These are phyloP conservation scores for Lagerstroemia speciosa DNA, from an alignment of 345 rosid species.

Conservation along the genomic window DNA sequence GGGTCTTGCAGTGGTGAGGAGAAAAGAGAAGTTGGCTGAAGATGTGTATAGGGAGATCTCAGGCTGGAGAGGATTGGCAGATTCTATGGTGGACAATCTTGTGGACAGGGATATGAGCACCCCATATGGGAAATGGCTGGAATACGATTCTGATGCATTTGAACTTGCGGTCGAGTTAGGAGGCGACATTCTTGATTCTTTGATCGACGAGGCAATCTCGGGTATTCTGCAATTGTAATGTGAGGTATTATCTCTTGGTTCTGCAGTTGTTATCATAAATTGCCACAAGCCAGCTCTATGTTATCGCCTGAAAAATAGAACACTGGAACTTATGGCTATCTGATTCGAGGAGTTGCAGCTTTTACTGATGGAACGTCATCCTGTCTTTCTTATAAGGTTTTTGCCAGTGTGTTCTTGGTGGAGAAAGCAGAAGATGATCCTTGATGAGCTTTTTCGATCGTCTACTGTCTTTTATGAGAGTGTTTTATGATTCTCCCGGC, in stretches of 20 bases:
- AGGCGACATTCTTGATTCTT: constrained; percentile 36
- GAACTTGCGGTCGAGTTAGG: constrained; percentile 52
- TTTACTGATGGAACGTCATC: not conserved
- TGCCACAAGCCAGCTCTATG: no score
- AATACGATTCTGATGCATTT: constrained; percentile 60
- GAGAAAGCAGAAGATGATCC: not conserved
- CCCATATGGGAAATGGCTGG: constrained; percentile 72
- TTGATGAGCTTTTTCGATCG: no score
- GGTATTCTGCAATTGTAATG: constrained; percentile 25
- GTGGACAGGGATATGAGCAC: constrained; percentile 88
- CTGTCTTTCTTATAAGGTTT: not conserved
- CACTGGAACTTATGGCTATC: not conserved
- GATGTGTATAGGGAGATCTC: constrained; percentile 65
- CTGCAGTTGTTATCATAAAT: not conserved
- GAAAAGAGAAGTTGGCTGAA: constrained; percentile 52
- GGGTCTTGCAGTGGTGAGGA: constrained; percentile 42
- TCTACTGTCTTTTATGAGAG: no score
- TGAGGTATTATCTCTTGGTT: not conserved
- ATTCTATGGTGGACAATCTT: constrained; percentile 84
- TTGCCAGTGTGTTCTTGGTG: not conserved
- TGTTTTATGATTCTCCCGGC: no score
- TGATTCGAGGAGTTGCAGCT: not conserved
- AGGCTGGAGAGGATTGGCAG: constrained; percentile 56
- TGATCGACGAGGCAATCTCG: constrained; percentile 56
- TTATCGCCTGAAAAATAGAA: no score